Evolutionary conservation across 2,329 filamentous ascomycete genomes (phyloP).

Genomic region (Davidsoniella virescens): DNA sequence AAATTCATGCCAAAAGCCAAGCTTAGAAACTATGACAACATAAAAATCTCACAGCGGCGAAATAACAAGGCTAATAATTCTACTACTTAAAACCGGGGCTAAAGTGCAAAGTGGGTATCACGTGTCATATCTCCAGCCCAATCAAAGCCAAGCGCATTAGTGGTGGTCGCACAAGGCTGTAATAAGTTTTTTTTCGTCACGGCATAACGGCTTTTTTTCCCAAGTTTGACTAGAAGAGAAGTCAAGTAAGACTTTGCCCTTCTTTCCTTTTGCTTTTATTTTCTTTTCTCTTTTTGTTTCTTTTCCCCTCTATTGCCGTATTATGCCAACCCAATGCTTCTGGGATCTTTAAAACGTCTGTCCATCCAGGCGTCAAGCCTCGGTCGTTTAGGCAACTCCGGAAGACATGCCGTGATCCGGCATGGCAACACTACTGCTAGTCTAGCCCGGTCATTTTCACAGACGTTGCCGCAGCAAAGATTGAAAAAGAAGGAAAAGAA

Average conservation of each 20-base stretch:
- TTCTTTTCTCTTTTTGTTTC: background rate
- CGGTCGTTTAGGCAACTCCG: background rate
- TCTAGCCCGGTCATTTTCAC: constrained; percentile 1
- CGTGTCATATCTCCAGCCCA: background rate
- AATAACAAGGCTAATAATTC: background rate
- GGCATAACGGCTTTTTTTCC: background rate
- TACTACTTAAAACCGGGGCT: background rate
- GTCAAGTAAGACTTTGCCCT: background rate
- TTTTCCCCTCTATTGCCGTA: background rate
- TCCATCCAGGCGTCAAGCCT: background rate
- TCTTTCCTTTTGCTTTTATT: no score
- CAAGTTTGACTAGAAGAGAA: background rate
- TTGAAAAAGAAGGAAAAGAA: background rate
- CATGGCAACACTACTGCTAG: background rate
- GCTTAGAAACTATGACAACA: no score
- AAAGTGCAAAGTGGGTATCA: background rate
- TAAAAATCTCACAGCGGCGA: background rate
- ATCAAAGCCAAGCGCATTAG: constrained; percentile 27
- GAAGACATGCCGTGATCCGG: background rate
- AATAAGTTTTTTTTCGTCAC: constrained; percentile 1
- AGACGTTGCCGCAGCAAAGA: background rate
- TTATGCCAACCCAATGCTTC: constrained; percentile 4
- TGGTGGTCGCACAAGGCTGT: constrained; percentile 5
- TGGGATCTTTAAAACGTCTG: constrained; percentile 3
- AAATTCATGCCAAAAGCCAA: background rate